A percentile compares a stretch with the other conserved stretches of the same genome.
These are phyloP conservation scores for Hsuehochloa calcarea DNA, from an alignment of 176 grass and related monocot genomes.

Conservation along the genomic window DNA sequence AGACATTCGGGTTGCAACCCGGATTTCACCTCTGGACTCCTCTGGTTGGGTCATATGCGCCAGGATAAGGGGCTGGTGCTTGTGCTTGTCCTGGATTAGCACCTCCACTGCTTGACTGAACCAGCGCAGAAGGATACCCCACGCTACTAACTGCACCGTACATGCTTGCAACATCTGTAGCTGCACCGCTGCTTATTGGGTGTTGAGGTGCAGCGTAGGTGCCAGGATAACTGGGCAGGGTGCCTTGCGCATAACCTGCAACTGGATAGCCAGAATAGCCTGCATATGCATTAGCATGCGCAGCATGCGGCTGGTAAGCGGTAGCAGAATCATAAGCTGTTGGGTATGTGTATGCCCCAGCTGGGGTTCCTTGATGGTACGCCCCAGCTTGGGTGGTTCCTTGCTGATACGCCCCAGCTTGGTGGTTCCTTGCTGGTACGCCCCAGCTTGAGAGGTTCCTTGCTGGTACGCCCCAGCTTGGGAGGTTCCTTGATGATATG, in stretches of 20 bases:
- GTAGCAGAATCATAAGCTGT: conserved; percentile 29
- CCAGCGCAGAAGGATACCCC: conserved; percentile 38
- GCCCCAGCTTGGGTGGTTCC: conserved; percentile 4
- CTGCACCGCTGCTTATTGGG: background rate
- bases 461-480: conserved; percentile 30
- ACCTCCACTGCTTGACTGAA: conserved; percentile 27
- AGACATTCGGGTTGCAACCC: conserved; percentile 12
- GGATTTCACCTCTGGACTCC: conserved; percentile 38
- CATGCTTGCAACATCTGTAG: conserved; percentile 20
- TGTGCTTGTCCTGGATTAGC: conserved; percentile 23
- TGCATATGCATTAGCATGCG: conserved; percentile 21
- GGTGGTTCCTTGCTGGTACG: too few species aligned
- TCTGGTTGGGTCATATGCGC: conserved; percentile 20
- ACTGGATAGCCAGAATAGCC: conserved; percentile 51
- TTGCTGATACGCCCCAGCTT: conserved; percentile 27
- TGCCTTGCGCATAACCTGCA: conserved; percentile 43
- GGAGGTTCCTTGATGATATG: conserved; percentile 28
- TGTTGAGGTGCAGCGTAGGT: conserved; percentile 41
- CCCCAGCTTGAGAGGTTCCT: too few species aligned
- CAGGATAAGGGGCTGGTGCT: conserved; percentile 12
- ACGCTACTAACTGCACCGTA: conserved; percentile 21
- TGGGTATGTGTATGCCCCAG: conserved; percentile 32
- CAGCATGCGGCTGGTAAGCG: conserved; percentile 41
- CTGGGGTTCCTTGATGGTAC: conserved; percentile 26
- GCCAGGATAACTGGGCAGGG: conserved; percentile 33